phyloP scores from a whole-genome alignment of 208 protist species.

The Crithidia acanthocephali region DNA sequence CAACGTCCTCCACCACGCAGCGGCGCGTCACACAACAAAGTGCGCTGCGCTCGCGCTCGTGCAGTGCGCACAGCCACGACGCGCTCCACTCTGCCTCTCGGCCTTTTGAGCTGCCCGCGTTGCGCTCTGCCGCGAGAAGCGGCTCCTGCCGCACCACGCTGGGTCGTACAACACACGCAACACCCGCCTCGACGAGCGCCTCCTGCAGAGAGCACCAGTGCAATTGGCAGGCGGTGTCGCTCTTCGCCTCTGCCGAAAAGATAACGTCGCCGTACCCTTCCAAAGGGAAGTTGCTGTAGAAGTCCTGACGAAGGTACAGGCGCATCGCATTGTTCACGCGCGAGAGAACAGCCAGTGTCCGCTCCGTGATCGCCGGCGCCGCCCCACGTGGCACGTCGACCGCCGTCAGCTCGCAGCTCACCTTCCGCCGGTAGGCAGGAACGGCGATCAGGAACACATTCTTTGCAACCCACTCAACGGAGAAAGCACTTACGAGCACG shows the following conservation, averaged over 20 bases:
- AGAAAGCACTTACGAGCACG: conserved; percentile 38
- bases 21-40: conserved; percentile 22
- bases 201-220: conserved; percentile 65
- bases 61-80: conserved; percentile 33
- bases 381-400: conserved; percentile 55
- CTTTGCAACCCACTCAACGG: conserved; percentile 54
- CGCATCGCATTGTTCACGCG: conserved; percentile 36
- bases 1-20: conserved; percentile 51
- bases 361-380: conserved; percentile 2
- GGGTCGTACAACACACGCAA: conserved; percentile 48
- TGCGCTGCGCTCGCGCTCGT: conserved; percentile 15
- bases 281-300: conserved; percentile 44
- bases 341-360: conserved; percentile 4
- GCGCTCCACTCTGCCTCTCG: background rate
- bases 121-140: conserved; percentile 35
- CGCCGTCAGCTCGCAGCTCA: conserved; percentile 63
- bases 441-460: conserved; percentile 55
- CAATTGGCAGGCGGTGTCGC: conserved; percentile 2
- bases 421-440: conserved; percentile 27
- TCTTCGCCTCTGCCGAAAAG: conserved; percentile 27
- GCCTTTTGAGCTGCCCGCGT: background rate
- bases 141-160: conserved; percentile 26
- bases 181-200: conserved; percentile 37
- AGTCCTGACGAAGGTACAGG: conserved; percentile 51
- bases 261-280: conserved; percentile 63